Percentiles rank a stretch among this genome's conserved stretches.
Evolutionary conservation across 139 green algal species (phyloP).

Genomic region (Chlorella ohadii): DNA sequence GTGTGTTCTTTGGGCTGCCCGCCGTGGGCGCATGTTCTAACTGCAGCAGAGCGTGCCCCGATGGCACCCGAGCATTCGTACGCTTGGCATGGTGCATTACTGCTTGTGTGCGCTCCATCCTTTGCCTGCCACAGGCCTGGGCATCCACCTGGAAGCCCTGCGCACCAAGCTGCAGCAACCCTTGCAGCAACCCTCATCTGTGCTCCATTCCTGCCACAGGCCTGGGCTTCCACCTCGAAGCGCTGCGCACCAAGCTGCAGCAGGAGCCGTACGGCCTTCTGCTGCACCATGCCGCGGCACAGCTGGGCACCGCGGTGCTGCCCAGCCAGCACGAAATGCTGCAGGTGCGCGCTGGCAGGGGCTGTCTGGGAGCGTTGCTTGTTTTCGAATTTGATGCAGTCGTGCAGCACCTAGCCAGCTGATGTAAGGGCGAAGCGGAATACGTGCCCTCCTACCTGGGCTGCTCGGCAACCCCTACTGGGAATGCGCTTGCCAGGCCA

Average conservation of each 20-base stretch:
- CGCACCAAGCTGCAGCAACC: constrained; percentile 2
- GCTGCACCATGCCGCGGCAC: constrained; percentile 2
- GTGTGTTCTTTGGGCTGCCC: too few relatives aligned
- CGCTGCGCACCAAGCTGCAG: constrained; percentile 4
- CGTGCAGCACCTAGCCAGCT: too few relatives aligned
- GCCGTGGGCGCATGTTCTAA: too few relatives aligned
- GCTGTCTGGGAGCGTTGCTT: background rate
- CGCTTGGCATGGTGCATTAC: too few relatives aligned
- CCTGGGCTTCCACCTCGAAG: constrained; percentile 12
- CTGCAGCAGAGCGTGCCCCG: too few relatives aligned
- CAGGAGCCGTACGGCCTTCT: constrained; percentile 20
- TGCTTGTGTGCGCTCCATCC: too few relatives aligned
- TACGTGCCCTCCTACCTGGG: background rate
- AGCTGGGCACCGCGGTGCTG: constrained; percentile 16
- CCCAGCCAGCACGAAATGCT: constrained; percentile 32
- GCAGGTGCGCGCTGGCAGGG: background rate
- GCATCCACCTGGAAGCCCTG: constrained; percentile 7
- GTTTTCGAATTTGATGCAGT: background rate
- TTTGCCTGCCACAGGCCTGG: background rate
- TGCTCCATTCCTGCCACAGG: background rate
- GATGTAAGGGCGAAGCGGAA: too few relatives aligned
- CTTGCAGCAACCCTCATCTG: background rate
- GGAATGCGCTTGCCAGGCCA: too few relatives aligned
- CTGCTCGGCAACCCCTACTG: background rate
- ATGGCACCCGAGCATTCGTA: too few relatives aligned